Conservation (phyloP, 1,139 yeast species). For the Suhomyces coccinellae region DNA sequence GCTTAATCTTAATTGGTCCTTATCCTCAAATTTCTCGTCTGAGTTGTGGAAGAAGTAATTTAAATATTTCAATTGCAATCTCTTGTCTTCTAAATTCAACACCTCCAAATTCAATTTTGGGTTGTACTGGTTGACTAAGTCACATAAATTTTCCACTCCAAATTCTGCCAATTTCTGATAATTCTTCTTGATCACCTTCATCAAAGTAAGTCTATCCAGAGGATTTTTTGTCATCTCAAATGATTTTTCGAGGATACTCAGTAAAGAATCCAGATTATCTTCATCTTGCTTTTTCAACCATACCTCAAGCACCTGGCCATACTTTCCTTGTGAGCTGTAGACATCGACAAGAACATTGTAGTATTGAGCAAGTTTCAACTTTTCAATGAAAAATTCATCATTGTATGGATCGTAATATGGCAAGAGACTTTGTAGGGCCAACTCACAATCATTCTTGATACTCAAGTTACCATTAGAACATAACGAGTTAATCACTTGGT, state of each 20-base stretch:
- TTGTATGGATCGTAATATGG: conserved; percentile 61
- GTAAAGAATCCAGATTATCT: conserved; percentile 15
- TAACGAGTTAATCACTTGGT: conserved; percentile 48
- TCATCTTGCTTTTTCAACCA: conserved; percentile 29
- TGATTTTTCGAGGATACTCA: conserved; percentile 39
- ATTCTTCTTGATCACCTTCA: conserved; percentile 34
- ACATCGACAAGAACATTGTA: conserved; percentile 58
- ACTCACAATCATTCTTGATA: conserved; percentile 51
- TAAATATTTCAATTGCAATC: conserved; percentile 31
- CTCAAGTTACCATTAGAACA: conserved; percentile 42
- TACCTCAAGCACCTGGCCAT: conserved; percentile 47
- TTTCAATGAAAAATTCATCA: conserved; percentile 46
- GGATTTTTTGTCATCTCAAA: conserved; percentile 31
- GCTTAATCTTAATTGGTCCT: conserved; percentile 21
- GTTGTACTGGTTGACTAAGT: conserved; percentile 34
- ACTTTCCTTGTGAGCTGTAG: conserved; percentile 54
- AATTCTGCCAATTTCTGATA: conserved; percentile 37
- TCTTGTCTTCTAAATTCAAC: conserved; percentile 28
- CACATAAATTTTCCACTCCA: conserved; percentile 39
- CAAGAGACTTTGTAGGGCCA: conserved; percentile 68
- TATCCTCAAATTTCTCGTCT: neutral
- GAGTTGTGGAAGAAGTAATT: conserved; percentile 17
- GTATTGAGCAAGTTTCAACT: conserved; percentile 54
- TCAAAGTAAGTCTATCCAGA: conserved; percentile 35
- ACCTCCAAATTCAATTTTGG: conserved; percentile 42